A percentile compares a stretch with the other conserved stretches of the same genome.
Conservation (phyloP, 148 eudicot species). For the Camellia lanceoleosa region DNA sequence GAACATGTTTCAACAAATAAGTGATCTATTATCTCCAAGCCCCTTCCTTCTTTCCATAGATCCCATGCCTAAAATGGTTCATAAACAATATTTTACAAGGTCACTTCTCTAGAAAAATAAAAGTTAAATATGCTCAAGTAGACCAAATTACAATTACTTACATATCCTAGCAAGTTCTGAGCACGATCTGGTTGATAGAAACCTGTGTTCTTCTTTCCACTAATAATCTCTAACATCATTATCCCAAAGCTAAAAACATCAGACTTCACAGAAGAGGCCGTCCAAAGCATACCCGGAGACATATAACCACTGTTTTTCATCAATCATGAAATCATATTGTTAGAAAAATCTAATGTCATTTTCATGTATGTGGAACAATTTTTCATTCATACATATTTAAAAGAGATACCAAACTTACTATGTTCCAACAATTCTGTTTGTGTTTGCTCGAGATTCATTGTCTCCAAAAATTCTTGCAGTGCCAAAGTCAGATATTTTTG, state of each 20-base stretch:
- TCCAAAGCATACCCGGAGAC: constrained; percentile 13
- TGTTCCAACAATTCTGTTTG: neutral
- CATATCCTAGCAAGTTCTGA: neutral
- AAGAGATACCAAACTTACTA: neutral
- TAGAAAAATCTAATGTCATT: neutral
- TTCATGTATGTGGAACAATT: neutral
- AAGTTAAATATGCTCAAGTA: neutral
- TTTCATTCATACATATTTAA: neutral
- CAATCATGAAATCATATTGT: neutral
- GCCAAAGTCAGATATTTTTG: neutral
- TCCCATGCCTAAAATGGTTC: constrained; percentile 10
- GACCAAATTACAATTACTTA: neutral
- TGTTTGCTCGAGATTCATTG: neutral
- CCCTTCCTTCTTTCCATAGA: constrained; percentile 14
- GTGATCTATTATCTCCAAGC: constrained; percentile 4
- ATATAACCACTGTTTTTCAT: constrained; percentile 6
- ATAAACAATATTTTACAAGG: neutral
- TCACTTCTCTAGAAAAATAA: neutral
- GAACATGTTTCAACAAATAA: neutral
- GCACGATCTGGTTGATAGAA: neutral
- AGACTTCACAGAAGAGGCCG: constrained; percentile 3
- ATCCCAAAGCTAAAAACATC: constrained; percentile 17
- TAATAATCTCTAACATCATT: constrained; percentile 7
- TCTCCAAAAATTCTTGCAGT: neutral
- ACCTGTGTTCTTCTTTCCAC: constrained; percentile 12